Conservation (phyloP, 305 asterid species). For the Solanum hybrid region DNA sequence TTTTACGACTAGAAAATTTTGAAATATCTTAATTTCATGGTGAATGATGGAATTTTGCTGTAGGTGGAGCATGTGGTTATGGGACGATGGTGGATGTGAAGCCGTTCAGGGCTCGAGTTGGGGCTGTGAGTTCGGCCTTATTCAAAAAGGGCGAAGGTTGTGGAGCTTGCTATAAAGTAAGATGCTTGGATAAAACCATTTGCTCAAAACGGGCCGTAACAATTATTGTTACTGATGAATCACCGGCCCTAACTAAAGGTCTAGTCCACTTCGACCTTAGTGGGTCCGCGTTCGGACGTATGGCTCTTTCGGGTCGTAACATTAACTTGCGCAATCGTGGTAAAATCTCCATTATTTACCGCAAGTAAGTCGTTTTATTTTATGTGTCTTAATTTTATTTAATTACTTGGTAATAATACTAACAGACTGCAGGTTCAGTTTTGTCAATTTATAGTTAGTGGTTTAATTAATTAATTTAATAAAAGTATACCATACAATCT, state of each 20-base stretch:
- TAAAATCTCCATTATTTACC: constrained; percentile 48
- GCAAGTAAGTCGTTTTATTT: constrained; percentile 32
- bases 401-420: not conserved
- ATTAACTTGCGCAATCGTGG: constrained; percentile 76
- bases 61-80: constrained; percentile 90
- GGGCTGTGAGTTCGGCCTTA: constrained; percentile 81
- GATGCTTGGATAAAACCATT: constrained; percentile 67
- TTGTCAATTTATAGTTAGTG: not conserved
- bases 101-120: constrained; percentile 84
- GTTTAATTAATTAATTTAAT: not conserved
- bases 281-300: constrained; percentile 87
- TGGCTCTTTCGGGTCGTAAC: constrained; percentile 65
- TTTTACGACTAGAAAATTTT: not conserved
- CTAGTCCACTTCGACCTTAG: constrained; percentile 79
- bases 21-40: not conserved
- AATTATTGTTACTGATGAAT: constrained; percentile 79
- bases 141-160: constrained; percentile 87
- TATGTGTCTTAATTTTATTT: not conserved
- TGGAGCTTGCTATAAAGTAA: constrained; percentile 88
- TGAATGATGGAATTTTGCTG: not conserved
- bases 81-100: constrained; percentile 89
- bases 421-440: not conserved
- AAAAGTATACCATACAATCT: not conserved
- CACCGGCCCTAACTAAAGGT: constrained; percentile 68
- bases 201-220: constrained; percentile 84